Evolutionary conservation across 75 land plant species (phyloP).

Genomic region (Picea sitchensis): DNA sequence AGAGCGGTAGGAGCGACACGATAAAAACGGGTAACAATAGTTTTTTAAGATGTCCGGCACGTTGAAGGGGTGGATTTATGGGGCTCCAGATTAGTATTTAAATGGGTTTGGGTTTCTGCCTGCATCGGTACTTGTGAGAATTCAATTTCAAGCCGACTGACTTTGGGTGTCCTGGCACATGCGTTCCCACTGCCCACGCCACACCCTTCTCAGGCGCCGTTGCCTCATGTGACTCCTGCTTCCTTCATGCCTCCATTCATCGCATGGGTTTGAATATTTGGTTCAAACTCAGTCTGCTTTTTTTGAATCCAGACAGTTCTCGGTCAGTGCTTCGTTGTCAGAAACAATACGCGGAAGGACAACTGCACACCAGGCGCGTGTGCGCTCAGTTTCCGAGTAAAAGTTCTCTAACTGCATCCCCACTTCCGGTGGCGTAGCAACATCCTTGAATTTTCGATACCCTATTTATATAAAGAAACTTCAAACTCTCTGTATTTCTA

Average conservation of each 20-base stretch:
- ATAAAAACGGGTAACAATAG: background rate
- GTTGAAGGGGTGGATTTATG: background rate
- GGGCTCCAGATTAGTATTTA: background rate
- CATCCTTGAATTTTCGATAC: no score
- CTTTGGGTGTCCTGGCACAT: background rate
- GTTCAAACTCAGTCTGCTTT: background rate
- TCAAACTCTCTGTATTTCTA: no score
- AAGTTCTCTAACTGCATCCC: background rate
- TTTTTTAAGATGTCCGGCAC: background rate
- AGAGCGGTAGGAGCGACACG: background rate
- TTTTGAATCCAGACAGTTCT: background rate
- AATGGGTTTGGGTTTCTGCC: no score
- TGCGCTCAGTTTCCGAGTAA: background rate
- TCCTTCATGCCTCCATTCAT: background rate
- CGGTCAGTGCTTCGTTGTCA: background rate
- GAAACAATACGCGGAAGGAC: background rate
- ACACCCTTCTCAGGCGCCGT: background rate
- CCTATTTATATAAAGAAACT: no score
- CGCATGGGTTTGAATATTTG: background rate
- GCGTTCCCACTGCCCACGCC: background rate
- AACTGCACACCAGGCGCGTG: conserved; percentile 1
- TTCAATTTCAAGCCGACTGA: background rate
- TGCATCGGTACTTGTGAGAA: no score
- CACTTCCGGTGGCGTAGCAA: background rate
- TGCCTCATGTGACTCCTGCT: background rate